Evolutionary conservation across 768 basidiomycete genomes (phyloP).

Genomic region (Pisolithus sp.): DNA sequence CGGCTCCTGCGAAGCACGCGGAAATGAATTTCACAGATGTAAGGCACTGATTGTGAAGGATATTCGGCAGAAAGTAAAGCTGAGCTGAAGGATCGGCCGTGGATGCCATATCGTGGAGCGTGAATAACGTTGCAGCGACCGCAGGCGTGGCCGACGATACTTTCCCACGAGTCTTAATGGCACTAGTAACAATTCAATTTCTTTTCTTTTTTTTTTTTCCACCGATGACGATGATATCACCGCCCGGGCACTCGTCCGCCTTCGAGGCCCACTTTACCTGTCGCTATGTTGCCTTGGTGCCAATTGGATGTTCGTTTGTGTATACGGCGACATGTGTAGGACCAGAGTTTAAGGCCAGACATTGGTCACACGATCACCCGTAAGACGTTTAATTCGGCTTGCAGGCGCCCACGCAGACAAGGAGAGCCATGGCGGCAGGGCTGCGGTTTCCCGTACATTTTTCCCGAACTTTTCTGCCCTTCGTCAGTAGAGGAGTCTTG

Average conservation of each 20-base stretch:
- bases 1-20: conserved; percentile 79
- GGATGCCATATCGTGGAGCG: conserved; percentile 36
- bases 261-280: neutral
- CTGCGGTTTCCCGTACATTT: too few relatives aligned
- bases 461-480: too few relatives aligned
- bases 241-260: too few relatives aligned
- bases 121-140: neutral
- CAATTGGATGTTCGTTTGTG: neutral
- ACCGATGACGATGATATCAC: too few relatives aligned
- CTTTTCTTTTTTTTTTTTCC: too few relatives aligned
- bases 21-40: conserved; percentile 73
- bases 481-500: too few relatives aligned
- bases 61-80: conserved; percentile 61
- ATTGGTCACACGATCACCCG: too few relatives aligned
- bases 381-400: too few relatives aligned
- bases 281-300: neutral
- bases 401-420: too few relatives aligned
- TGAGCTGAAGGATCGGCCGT: conserved; percentile 46
- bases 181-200: too few relatives aligned
- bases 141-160: neutral
- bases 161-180: neutral
- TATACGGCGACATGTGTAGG: neutral
- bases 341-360: neutral
- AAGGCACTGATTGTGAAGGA: conserved; percentile 55
- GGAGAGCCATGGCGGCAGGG: too few relatives aligned